Conservation (phyloP, 345 rosid genomes). For the Bruguiera parviflora region DNA sequence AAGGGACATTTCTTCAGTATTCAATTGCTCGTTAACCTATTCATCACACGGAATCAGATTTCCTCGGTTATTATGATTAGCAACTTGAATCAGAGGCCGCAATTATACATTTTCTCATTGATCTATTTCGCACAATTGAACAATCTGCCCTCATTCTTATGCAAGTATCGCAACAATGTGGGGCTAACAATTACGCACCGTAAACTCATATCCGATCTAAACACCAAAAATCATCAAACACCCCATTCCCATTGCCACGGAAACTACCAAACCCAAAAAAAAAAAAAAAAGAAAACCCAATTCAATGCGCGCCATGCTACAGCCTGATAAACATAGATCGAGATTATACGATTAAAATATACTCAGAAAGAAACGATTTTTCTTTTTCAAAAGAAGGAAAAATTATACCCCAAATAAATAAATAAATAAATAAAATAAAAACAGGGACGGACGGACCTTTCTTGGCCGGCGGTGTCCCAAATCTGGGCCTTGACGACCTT, state of each 20-base stretch:
- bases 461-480: slow-evolving; percentile 38
- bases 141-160: too few species aligned
- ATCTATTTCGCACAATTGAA: too few species aligned
- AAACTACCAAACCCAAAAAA: neutral
- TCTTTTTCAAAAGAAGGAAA: neutral
- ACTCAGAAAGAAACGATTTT: neutral
- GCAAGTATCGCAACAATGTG: too few species aligned
- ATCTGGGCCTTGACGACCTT: slow-evolving; percentile 35
- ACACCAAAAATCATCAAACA: neutral
- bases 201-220: neutral
- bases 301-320: neutral
- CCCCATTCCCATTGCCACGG: neutral
- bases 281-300: neutral
- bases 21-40: too few species aligned
- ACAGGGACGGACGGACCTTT: slow-evolving; percentile 10
- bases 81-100: too few species aligned
- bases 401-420: too few species aligned
- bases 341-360: neutral
- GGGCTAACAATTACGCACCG: neutral
- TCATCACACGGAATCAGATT: too few species aligned
- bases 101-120: too few species aligned
- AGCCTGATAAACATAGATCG: neutral
- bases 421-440: neutral
- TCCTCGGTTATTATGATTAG: too few species aligned
- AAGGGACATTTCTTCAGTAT: too few species aligned